Evolutionary conservation across 345 rosid species (phyloP).

Genomic region (Arabis alpina): DNA sequence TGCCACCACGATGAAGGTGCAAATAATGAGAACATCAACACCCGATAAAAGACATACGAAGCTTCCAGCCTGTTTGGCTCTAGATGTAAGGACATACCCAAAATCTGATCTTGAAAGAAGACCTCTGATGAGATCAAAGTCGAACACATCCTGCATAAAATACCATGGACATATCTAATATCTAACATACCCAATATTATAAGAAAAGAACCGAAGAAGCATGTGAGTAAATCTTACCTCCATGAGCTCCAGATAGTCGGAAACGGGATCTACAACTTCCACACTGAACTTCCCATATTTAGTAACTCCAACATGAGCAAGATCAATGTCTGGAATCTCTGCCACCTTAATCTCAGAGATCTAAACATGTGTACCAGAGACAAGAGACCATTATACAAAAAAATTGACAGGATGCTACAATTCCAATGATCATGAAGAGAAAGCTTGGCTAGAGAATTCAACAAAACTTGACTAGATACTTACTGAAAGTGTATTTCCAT

Average conservation of each 20-base stretch:
- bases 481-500: conserved; percentile 95
- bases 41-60: background rate
- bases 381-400: conserved; percentile 16
- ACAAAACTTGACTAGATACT: conserved; percentile 42
- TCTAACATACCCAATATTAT: conserved; percentile 26
- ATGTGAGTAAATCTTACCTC: conserved; percentile 56
- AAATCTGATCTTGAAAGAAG: conserved; percentile 75
- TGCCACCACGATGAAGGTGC: conserved; percentile 10
- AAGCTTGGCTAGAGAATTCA: conserved; percentile 18
- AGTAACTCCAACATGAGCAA: conserved; percentile 68
- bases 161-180: conserved; percentile 33
- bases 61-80: conserved; percentile 11
- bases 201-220: conserved; percentile 11
- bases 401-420: background rate
- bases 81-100: conserved; percentile 53
- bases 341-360: conserved; percentile 87
- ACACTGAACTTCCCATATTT: conserved; percentile 71
- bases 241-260: conserved; percentile 90
- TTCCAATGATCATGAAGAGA: conserved; percentile 13
- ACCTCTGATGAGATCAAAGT: conserved; percentile 77
- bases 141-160: conserved; percentile 80
- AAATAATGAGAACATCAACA: conserved; percentile 13
- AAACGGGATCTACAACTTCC: conserved; percentile 90
- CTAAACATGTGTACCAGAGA: conserved; percentile 48
- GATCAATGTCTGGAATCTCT: conserved; percentile 81